Percentiles rank a stretch among this genome's conserved stretches.
Evolutionary conservation across 1,284 basidiomycete species (phyloP).

Genomic region (Ceratobasidium theobromae): DNA sequence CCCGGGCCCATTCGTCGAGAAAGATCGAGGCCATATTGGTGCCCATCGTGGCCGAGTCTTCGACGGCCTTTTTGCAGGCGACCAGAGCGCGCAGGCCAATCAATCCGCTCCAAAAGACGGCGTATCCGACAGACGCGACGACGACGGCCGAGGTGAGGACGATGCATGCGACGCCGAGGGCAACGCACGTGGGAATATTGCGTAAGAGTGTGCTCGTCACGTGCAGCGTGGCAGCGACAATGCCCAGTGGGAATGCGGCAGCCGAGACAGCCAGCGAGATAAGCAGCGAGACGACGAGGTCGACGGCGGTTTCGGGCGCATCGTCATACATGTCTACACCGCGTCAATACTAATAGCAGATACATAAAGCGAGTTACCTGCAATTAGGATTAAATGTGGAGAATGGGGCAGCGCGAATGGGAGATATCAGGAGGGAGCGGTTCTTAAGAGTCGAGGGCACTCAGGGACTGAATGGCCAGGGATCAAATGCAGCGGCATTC

Average conservation of each 20-base stretch:
- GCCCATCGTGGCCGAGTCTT: background rate
- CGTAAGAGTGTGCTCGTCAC: constrained; percentile 14
- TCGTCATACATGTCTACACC: background rate
- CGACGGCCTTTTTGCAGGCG: background rate
- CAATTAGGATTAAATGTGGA: background rate
- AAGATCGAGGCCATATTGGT: constrained; percentile 25
- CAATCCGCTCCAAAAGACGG: background rate
- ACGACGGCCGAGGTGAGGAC: constrained; percentile 23
- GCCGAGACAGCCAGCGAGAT: background rate
- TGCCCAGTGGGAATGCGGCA: constrained; percentile 14
- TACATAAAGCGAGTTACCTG: background rate
- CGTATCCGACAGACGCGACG: constrained; percentile 10
- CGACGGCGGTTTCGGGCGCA: constrained; percentile 1
- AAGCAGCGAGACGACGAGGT: constrained; percentile 22
- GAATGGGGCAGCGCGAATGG: background rate
- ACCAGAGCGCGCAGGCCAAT: background rate
- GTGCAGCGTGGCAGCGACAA: constrained; percentile 18
- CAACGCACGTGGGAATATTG: constrained; percentile 21
- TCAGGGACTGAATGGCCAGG: background rate
- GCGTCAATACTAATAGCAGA: background rate
- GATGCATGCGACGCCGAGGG: constrained; percentile 3
- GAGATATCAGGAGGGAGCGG: background rate
- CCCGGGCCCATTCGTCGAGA: constrained; percentile 9
- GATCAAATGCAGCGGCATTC: background rate
- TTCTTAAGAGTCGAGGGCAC: background rate